Evolutionary conservation across 2,329 filamentous ascomycete genomes (phyloP).

Genomic region (Fusarium pseudonygamai): DNA sequence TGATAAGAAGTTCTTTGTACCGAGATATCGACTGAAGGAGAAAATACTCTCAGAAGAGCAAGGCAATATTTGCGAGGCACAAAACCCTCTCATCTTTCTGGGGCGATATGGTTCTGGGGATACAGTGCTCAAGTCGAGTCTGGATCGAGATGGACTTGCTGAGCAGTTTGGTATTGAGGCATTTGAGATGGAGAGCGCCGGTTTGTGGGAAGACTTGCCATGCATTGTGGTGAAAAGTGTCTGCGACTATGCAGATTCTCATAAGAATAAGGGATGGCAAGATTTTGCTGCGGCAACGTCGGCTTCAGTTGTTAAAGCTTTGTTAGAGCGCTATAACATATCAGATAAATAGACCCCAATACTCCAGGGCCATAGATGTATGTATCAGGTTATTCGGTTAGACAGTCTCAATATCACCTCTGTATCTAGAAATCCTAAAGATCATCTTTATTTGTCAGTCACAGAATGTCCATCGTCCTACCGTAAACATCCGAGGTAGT

Average conservation of each 20-base stretch:
- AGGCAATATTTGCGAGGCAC: accelerated
- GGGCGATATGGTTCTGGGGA: neutral
- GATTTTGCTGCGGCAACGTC: neutral
- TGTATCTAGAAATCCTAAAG: accelerated
- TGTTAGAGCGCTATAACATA: neutral
- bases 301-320: neutral
- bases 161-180: neutral
- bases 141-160: accelerated
- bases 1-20: accelerated
- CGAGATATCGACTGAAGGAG: accelerated
- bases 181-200: constrained; percentile 48
- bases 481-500: accelerated
- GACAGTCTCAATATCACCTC: accelerated
- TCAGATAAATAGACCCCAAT: neutral
- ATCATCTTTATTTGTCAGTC: neutral
- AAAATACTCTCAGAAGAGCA: accelerated
- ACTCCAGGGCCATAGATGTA: accelerated
- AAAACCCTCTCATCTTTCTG: neutral
- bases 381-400: too few species aligned
- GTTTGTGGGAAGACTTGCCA: constrained; percentile 45
- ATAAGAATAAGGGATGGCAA: neutral
- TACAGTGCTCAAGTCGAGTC: neutral
- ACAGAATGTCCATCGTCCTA: too few species aligned
- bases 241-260: constrained; percentile 1
- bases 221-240: constrained; percentile 48